phyloP scores from a whole-genome alignment of 768 basidiomycete species.

The Tricholomella constricta region DNA sequence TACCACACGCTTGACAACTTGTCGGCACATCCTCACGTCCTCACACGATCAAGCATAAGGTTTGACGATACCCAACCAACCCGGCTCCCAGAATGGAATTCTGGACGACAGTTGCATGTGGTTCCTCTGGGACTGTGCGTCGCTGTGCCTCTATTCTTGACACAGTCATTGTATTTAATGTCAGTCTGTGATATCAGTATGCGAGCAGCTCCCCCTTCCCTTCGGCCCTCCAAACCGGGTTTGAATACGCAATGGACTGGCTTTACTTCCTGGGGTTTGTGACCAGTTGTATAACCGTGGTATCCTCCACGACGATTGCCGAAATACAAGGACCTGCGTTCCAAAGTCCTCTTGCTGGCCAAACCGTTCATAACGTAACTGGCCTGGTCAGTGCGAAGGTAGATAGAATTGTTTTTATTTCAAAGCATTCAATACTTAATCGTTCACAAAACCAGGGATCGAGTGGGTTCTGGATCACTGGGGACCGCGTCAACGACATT shows the following conservation, averaged over 20 bases:
- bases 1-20: conserved; percentile 3
- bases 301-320: conserved; percentile 39
- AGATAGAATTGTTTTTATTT: conserved; percentile 4
- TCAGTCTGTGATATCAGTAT: not conserved
- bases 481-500: conserved; percentile 42
- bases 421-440: not conserved
- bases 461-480: conserved; percentile 51
- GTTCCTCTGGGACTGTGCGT: conserved; percentile 7
- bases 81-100: conserved; percentile 9
- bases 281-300: conserved; percentile 29
- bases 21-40: not conserved
- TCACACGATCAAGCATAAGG: conserved; percentile 1
- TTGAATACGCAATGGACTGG: conserved; percentile 29
- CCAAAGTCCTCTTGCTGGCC: conserved; percentile 46
- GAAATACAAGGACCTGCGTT: conserved; percentile 56
- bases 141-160: conserved; percentile 2
- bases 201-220: not conserved
- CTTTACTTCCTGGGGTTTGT: conserved; percentile 32
- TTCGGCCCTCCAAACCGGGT: not conserved
- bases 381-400: conserved; percentile 60
- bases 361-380: conserved; percentile 47
- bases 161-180: conserved; percentile 6
- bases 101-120: conserved; percentile 17
- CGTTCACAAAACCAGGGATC: conserved; percentile 32
- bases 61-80: not conserved